A percentile compares a stretch with the other conserved stretches of the same genome.
phyloP scores from a whole-genome alignment of 2,329 filamentous ascomycete species.

The Lachnellula cervina region DNA sequence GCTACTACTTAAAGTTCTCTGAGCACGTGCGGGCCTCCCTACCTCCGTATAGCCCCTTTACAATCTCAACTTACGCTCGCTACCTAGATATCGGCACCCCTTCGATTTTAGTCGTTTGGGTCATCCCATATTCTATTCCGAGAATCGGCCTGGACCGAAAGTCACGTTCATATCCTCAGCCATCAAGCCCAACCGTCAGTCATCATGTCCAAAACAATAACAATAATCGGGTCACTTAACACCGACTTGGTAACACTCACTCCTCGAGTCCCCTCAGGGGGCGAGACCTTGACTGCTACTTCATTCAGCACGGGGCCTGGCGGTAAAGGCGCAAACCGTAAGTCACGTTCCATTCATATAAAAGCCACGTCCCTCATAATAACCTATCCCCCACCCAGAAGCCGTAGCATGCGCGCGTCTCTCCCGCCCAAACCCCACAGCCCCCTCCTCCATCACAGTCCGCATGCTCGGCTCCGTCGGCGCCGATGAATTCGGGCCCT shows the following conservation, averaged over 20 bases:
- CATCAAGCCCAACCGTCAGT: constrained; percentile 13
- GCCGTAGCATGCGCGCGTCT: constrained; percentile 83
- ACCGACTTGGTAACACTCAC: constrained; percentile 89
- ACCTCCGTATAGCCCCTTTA: neutral
- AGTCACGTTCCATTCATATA: neutral
- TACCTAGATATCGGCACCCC: neutral
- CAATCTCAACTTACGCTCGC: neutral
- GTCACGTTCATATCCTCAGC: neutral
- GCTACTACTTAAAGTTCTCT: neutral
- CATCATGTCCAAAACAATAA: constrained; percentile 46
- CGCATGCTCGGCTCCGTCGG: constrained; percentile 74
- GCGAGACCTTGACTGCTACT: constrained; percentile 80
- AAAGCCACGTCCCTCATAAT: neutral
- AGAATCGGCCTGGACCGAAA: neutral
- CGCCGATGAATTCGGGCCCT: constrained; percentile 58
- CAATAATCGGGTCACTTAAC: constrained; percentile 88
- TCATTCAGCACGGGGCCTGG: constrained; percentile 77
- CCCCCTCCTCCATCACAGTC: constrained; percentile 40
- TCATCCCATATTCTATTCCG: neutral
- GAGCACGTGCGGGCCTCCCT: neutral
- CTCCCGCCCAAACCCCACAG: constrained; percentile 49
- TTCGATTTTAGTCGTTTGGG: neutral
- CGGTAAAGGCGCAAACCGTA: constrained; percentile 91
- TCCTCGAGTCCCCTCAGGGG: constrained; percentile 72
- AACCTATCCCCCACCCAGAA: constrained; percentile 12